Percentiles rank a stretch among this genome's conserved stretches.
Evolutionary conservation across 2,329 filamentous ascomycete species (phyloP).

Genomic region (Ophiocordyceps robertsii): DNA sequence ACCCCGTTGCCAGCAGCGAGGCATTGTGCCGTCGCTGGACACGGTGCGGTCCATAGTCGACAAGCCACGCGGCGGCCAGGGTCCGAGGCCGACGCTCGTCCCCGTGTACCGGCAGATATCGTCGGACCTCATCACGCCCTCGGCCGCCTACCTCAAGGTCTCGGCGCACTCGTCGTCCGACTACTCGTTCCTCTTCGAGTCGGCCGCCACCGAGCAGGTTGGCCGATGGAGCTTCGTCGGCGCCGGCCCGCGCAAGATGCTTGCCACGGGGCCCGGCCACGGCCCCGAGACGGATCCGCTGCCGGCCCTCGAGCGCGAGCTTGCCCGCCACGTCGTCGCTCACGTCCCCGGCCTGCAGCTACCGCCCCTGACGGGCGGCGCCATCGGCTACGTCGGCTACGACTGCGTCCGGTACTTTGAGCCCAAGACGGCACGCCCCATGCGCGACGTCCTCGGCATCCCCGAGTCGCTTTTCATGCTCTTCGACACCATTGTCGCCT

Average conservation of each 20-base stretch:
- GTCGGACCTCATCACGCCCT: constrained; percentile 86
- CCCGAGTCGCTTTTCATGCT: constrained; percentile 96
- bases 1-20: constrained; percentile 15
- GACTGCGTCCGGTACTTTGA: constrained; percentile 98
- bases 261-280: constrained; percentile 80
- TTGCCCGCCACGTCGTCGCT: constrained; percentile 66
- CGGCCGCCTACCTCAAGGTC: constrained; percentile 89
- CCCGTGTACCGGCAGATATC: constrained; percentile 75
- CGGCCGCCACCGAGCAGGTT: constrained; percentile 84
- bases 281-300: constrained; percentile 76
- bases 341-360: constrained; percentile 71
- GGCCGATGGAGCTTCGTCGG: constrained; percentile 94
- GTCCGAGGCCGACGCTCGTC: constrained; percentile 51
- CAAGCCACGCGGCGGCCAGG: constrained; percentile 16
- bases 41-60: constrained; percentile 29
- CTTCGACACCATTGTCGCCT: constrained; percentile 85
- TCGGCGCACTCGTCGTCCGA: constrained; percentile 53
- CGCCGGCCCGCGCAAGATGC: constrained; percentile 62
- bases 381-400: constrained; percentile 93
- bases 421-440: constrained; percentile 79
- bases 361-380: constrained; percentile 79
- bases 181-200: constrained; percentile 91
- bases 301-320: constrained; percentile 66
- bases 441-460: constrained; percentile 78
- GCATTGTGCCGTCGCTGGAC: constrained; percentile 31